phyloP scores from a whole-genome alignment of 495 filamentous ascomycete genomes.

The Penicillium atrosanguineum region DNA sequence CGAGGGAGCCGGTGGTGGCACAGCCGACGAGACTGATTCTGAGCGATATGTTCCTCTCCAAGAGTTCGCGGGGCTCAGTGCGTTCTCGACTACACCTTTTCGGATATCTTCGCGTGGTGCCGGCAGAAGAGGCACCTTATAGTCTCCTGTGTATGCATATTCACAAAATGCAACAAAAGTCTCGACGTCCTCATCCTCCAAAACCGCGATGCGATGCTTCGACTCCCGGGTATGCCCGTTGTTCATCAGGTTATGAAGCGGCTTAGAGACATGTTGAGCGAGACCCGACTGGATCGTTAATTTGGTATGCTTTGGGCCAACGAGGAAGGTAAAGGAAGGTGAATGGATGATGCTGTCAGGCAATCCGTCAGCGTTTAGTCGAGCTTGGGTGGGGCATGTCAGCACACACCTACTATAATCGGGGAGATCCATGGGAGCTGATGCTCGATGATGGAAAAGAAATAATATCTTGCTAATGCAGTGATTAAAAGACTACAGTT shows the following conservation, averaged over 20 bases:
- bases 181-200: constrained; percentile 47
- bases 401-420: constrained; percentile 36
- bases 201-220: constrained; percentile 37
- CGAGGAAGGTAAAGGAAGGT: constrained; percentile 48
- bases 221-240: constrained; percentile 47
- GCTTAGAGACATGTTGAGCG: constrained; percentile 46
- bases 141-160: constrained; percentile 51
- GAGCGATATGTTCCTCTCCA: constrained; percentile 24
- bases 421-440: constrained; percentile 30
- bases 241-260: constrained; percentile 46
- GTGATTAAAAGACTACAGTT: neutral
- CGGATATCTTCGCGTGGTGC: constrained; percentile 9
- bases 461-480: neutral
- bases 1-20: constrained; percentile 20
- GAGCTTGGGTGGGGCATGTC: neutral
- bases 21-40: constrained; percentile 22
- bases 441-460: neutral
- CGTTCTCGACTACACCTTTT: constrained; percentile 9
- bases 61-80: constrained; percentile 6
- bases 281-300: constrained; percentile 48
- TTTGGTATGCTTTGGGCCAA: constrained; percentile 44
- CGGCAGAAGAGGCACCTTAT: constrained; percentile 30
- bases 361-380: constrained; percentile 2
- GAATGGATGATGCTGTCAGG: constrained; percentile 40
- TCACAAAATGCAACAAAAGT: constrained; percentile 49